Evolutionary conservation across 768 basidiomycete species (phyloP).

Genomic region (Tylopilus plumbeoviolaceoides): DNA sequence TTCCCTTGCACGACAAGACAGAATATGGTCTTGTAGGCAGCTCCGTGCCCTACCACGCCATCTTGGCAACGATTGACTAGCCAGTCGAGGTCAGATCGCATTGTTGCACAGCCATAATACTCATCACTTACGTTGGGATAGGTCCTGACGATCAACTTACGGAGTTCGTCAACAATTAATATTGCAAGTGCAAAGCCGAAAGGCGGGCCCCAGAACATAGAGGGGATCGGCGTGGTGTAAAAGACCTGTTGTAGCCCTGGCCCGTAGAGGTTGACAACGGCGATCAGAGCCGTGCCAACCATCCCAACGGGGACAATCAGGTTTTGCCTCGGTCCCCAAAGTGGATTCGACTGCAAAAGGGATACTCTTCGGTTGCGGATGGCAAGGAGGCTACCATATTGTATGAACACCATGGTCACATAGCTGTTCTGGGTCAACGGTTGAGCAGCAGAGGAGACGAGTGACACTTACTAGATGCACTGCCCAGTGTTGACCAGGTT

Average conservation of each 20-base stretch:
- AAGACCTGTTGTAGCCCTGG: conserved; percentile 43
- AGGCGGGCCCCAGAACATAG: conserved; percentile 47
- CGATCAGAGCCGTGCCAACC: conserved; percentile 39
- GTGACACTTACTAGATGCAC: conserved; percentile 39
- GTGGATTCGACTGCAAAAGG: conserved; percentile 39
- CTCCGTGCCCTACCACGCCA: conserved; percentile 32
- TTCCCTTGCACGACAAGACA: neutral
- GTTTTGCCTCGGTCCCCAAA: conserved; percentile 47
- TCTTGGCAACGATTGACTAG: conserved; percentile 36
- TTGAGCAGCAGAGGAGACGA: neutral
- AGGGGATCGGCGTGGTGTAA: conserved; percentile 39
- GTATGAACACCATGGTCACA: conserved; percentile 45
- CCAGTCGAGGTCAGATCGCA: conserved; percentile 5
- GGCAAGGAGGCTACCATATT: conserved; percentile 40
- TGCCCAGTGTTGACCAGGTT: conserved; percentile 40
- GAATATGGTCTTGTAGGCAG: no score
- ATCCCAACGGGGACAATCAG: conserved; percentile 36
- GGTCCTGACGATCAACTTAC: conserved; percentile 42
- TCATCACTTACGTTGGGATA: conserved; percentile 37
- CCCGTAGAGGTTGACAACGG: conserved; percentile 42
- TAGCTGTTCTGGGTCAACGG: conserved; percentile 29
- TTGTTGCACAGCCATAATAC: neutral
- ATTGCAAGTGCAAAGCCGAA: conserved; percentile 41
- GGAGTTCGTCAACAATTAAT: conserved; percentile 39
- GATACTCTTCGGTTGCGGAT: conserved; percentile 44